phyloP scores from a whole-genome alignment of 345 rosid species.

The Orychophragmus violaceus region DNA sequence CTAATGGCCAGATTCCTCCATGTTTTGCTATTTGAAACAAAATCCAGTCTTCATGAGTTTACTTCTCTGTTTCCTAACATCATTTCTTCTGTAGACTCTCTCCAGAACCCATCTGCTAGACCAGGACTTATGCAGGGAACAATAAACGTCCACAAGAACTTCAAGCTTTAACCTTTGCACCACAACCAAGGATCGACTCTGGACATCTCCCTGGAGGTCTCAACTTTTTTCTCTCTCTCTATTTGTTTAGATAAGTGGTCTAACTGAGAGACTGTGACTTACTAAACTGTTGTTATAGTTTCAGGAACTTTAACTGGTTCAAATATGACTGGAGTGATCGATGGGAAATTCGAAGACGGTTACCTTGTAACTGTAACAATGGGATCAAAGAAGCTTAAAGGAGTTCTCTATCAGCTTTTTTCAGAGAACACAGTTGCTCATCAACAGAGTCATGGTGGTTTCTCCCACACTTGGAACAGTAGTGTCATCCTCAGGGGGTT shows the following conservation, averaged over 20 bases:
- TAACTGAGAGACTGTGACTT: neutral
- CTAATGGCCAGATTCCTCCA: conserved; percentile 47
- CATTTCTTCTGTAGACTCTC: conserved; percentile 40
- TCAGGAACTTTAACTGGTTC: conserved; percentile 39
- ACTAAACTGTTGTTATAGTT: neutral
- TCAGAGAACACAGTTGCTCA: conserved; percentile 30
- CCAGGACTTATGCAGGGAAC: conserved; percentile 37
- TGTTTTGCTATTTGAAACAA: too few species aligned
- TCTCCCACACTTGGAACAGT: conserved; percentile 22
- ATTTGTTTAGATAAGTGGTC: too few species aligned
- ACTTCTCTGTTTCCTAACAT: neutral
- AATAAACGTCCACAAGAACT: conserved; percentile 39
- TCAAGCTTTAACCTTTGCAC: too few species aligned
- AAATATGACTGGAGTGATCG: too few species aligned
- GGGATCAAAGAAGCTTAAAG: too few species aligned
- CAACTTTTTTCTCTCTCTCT: too few species aligned
- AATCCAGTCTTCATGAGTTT: neutral
- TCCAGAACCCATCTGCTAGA: conserved; percentile 35
- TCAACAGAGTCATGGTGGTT: conserved; percentile 25
- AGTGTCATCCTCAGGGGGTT: conserved; percentile 20
- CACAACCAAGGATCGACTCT: conserved; percentile 40
- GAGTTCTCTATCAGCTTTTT: conserved; percentile 58
- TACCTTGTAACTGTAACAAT: too few species aligned
- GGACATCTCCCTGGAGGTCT: conserved; percentile 47
- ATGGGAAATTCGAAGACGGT: too few species aligned